Conservation (phyloP, 139 green algal species). For the Chlorella sorokiniana region DNA sequence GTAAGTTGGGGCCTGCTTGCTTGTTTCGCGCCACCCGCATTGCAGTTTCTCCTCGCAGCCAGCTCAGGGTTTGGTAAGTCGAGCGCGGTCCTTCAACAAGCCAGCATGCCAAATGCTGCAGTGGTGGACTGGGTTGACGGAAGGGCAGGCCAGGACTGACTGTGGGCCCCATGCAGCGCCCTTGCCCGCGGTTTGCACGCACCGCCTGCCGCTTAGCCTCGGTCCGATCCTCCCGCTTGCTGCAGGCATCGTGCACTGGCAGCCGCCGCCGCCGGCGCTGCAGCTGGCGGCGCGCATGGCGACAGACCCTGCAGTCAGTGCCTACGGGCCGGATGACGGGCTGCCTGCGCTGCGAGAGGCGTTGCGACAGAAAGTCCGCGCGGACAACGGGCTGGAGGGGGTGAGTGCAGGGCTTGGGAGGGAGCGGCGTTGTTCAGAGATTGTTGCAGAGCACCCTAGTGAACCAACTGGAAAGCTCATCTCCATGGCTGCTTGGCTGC, state of each 20-base stretch:
- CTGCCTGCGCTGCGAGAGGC: constrained; percentile 73
- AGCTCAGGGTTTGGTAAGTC: no score
- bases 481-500: no score
- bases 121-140: no score
- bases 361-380: constrained; percentile 75
- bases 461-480: no score
- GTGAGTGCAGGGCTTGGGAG: constrained; percentile 41
- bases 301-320: constrained; percentile 17
- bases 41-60: no score
- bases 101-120: not conserved
- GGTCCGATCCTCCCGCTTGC: not conserved
- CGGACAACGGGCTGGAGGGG: constrained; percentile 71
- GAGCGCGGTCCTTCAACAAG: no score
- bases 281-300: constrained; percentile 36
- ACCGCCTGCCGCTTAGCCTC: no score
- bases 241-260: constrained; percentile 82
- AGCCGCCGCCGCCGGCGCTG: constrained; percentile 68
- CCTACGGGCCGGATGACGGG: constrained; percentile 80
- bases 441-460: no score
- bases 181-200: no score
- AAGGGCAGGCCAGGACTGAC: no score
- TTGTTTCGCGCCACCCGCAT: not conserved
- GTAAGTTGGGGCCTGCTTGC: not conserved
- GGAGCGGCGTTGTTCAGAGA: no score
- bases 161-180: no score